Evolutionary conservation across 495 filamentous ascomycete genomes (phyloP).

Genomic region (Xylaria intraflava): DNA sequence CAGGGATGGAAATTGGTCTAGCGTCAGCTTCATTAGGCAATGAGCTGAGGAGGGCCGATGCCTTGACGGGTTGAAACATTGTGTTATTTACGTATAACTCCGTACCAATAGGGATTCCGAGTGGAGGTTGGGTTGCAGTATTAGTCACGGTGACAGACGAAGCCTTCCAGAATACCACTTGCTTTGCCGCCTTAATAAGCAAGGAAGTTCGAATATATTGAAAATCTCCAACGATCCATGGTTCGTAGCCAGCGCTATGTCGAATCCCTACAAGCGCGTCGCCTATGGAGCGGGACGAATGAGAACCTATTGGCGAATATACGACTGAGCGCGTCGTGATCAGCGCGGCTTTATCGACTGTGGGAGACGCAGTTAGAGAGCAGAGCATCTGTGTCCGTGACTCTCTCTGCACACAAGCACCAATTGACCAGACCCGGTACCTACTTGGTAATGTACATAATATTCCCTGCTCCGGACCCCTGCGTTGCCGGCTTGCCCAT

Average conservation of each 20-base stretch:
- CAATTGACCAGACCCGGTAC: not conserved
- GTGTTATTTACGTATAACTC: not conserved
- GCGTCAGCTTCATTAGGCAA: not conserved
- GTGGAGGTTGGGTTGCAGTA: not conserved
- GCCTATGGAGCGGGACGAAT: not conserved
- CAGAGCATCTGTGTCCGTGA: too few species aligned
- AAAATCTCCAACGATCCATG: not conserved
- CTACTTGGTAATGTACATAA: not conserved
- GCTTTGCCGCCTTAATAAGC: not conserved
- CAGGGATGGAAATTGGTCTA: conserved; percentile 1
- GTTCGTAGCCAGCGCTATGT: conserved; percentile 3
- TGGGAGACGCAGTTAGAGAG: too few species aligned
- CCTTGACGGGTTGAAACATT: conserved; percentile 1
- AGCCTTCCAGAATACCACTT: not conserved
- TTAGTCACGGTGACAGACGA: not conserved
- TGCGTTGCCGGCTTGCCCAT: conserved; percentile 1
- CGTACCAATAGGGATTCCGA: not conserved
- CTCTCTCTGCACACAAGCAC: not conserved
- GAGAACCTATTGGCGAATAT: not conserved
- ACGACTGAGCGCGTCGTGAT: not conserved
- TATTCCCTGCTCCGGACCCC: not conserved
- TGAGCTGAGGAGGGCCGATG: not conserved
- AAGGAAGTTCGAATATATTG: not conserved
- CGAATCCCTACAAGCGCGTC: not conserved
- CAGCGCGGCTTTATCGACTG: not conserved